Evolutionary conservation across 352 stramenopile species (phyloP).

Genomic region (Pythium oligandrum): DNA sequence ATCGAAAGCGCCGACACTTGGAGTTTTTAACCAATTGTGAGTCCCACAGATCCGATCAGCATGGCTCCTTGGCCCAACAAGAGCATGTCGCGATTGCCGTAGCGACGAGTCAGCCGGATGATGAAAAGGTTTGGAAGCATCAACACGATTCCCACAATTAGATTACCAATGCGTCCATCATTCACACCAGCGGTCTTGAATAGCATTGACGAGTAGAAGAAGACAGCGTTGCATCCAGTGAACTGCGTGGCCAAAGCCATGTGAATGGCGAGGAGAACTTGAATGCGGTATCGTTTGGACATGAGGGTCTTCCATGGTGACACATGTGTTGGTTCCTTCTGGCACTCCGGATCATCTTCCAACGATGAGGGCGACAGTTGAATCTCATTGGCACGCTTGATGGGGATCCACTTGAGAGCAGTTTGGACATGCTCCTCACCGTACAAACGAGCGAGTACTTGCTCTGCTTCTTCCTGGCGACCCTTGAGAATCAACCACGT

Average conservation of each 20-base stretch:
- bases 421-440: conserved; percentile 15
- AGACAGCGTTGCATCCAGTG: conserved; percentile 62
- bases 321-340: no score
- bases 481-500: no score
- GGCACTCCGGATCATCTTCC: no score
- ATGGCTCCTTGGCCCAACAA: conserved; percentile 42
- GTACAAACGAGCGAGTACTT: conserved; percentile 13
- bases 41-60: conserved; percentile 34
- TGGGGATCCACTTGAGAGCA: conserved; percentile 18
- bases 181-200: conserved; percentile 53
- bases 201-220: conserved; percentile 63
- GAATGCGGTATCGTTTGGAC: no score
- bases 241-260: conserved; percentile 44
- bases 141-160: conserved; percentile 54
- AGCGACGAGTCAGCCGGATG: conserved; percentile 26
- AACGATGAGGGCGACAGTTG: not conserved
- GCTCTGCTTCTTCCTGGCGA: no score
- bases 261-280: conserved; percentile 29
- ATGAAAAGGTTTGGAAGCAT: conserved; percentile 40
- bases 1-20: conserved; percentile 33
- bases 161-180: conserved; percentile 48
- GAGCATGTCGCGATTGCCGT: conserved; percentile 49
- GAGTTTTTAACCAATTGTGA: conserved; percentile 30
- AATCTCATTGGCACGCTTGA: not conserved
- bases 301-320: not conserved